phyloP scores from a whole-genome alignment of 2,329 filamentous ascomycete genomes.

The Colletotrichum sp. region DNA sequence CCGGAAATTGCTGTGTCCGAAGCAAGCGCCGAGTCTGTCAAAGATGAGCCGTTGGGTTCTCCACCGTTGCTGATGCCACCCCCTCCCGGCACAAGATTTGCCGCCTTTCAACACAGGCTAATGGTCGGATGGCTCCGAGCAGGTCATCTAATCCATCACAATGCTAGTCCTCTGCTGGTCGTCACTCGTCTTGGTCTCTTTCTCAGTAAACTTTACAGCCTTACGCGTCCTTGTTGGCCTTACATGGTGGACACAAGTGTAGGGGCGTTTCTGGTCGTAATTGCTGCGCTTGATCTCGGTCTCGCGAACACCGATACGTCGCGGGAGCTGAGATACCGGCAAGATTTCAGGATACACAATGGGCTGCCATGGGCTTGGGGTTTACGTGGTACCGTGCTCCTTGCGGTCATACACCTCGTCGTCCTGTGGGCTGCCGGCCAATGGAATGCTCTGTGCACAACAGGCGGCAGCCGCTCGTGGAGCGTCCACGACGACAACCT shows the following conservation, averaged over 20 bases:
- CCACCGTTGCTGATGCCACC: conserved; percentile 57
- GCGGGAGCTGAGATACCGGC: background rate
- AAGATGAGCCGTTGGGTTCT: conserved; percentile 23
- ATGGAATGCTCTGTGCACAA: conserved; percentile 38
- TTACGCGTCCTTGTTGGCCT: conserved; percentile 74
- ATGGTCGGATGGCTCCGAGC: conserved; percentile 40
- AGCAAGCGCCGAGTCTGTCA: conserved; percentile 14
- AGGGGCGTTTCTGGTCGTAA: conserved; percentile 68
- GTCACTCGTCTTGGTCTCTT: conserved; percentile 66
- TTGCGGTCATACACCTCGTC: conserved; percentile 37
- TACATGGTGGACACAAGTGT: conserved; percentile 69
- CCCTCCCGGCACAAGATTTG: conserved; percentile 39
- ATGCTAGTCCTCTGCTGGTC: conserved; percentile 36
- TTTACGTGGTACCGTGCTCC: conserved; percentile 32
- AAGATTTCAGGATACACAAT: background rate
- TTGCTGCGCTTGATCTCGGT: conserved; percentile 72
- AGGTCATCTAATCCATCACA: conserved; percentile 28
- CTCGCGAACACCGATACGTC: conserved; percentile 30
- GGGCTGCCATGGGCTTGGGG: conserved; percentile 28
- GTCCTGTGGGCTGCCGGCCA: conserved; percentile 37
- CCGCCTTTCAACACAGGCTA: conserved; percentile 36
- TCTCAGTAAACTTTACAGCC: conserved; percentile 67
- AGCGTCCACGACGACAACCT: background rate
- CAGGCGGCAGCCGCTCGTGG: conserved; percentile 4
- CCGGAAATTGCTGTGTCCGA: conserved; percentile 29